Conservation (phyloP, 164 flowering plant species). For the Stephania yunnanensis region DNA sequence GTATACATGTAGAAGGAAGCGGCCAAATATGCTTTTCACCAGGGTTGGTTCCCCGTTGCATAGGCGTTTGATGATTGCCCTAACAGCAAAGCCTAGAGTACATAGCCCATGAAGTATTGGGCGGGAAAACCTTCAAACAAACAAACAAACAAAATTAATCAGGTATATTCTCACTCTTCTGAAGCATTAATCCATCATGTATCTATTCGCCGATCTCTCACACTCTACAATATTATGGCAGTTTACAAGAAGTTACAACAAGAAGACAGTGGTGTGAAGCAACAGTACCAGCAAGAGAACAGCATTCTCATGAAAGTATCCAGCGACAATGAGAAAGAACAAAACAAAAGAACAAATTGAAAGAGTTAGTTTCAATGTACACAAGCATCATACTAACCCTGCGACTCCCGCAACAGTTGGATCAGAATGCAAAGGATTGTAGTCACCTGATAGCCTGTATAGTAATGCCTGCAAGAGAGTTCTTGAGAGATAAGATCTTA, state of each 20-base stretch:
- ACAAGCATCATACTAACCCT: slow-evolving; percentile 49
- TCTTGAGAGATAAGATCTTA: slow-evolving; percentile 4
- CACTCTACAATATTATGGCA: too few species aligned
- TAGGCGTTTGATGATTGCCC: slow-evolving; percentile 67
- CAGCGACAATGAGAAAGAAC: background rate
- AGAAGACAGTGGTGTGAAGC: background rate
- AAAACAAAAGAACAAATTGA: background rate
- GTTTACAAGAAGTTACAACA: background rate
- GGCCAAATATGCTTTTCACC: slow-evolving; percentile 59
- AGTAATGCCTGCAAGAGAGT: slow-evolving; percentile 65
- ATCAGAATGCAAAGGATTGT: slow-evolving; percentile 94
- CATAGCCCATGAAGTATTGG: slow-evolving; percentile 94
- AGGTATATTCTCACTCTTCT: background rate
- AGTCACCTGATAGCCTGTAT: slow-evolving; percentile 92
- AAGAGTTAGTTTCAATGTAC: background rate
- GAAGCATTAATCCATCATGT: background rate
- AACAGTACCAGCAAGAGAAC: background rate
- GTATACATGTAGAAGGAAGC: slow-evolving; percentile 83
- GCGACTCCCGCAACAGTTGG: slow-evolving; percentile 67
- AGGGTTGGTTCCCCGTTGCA: slow-evolving; percentile 64
- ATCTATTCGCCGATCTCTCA: background rate
- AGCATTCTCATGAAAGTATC: background rate
- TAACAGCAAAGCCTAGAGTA: slow-evolving; percentile 86
- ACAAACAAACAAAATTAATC: background rate
- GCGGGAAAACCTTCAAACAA: slow-evolving; percentile 60